Base-by-base conservation (phyloP, 2,329 filamentous ascomycete species). In the Myrmaecium sp. region DNA sequence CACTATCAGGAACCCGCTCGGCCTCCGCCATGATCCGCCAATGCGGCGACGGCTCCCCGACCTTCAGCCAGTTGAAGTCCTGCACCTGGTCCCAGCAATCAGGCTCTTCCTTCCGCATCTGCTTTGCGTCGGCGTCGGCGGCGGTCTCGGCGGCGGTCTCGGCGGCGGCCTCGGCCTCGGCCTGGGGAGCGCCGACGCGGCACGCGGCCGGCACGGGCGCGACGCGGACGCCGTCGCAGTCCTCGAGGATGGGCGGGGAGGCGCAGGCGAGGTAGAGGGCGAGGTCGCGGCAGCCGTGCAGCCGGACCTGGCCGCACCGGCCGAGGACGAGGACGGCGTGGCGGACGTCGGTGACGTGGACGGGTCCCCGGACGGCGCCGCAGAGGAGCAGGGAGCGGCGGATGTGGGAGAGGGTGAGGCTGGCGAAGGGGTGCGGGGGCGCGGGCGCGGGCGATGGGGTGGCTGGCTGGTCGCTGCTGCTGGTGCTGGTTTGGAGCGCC, bases 41-140 rank as follows among this genome's bases (percentile, higher is more conserved):
- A 46, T 98, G 84, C 2, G 89, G 89, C 44, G 81, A 94, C 16
- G 70, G 69, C 31, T 79, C 81, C n/a, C n/a, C n/a, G 10, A 68
- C 63, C 51, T 84, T 91, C 35, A 94, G 66, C 89, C 89, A 95
- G 54, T 92, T 92, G 62, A 98, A 98, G 49, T 98, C 89, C 49
- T 95, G 81, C 10, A 95, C 79, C 42, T 89, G 72, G 39, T 84
- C 67, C 81, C 82, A 98, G 41, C 77, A 68, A 46, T 92, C 86
- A 5, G 19, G 12, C 12, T 27, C 14, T 10, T 11, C 11, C 3
- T 18, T 50, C 0, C 83, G 83, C 15, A 92, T 57, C 8, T 74
- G 73, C 11, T 80, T 75, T 51, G 98, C 94, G 7, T 74, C 64
- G 45, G 98, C 68, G 9, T 62, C 64, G 14, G 55, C 64, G 47